A percentile compares a stretch with the other conserved stretches of the same genome.
Evolutionary conservation across 1,284 basidiomycete species (phyloP).

Genomic region (Cryptococcus deneoformans): DNA sequence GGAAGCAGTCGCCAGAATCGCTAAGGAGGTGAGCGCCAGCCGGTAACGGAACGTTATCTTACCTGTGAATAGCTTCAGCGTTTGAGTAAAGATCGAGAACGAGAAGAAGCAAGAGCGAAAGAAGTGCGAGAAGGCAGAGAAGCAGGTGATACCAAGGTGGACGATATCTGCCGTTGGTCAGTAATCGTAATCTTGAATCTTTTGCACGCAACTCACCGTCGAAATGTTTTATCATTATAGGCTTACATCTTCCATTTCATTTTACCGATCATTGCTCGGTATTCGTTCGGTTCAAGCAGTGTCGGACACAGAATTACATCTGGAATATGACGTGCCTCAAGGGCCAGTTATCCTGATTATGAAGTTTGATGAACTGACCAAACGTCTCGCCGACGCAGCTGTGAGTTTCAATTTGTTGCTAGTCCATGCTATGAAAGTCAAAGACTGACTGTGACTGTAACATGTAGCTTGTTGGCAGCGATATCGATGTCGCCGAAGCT

Average conservation of each 20-base stretch:
- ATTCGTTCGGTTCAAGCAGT: slow-evolving; percentile 60
- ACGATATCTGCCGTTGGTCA: slow-evolving; percentile 47
- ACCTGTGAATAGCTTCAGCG: slow-evolving; percentile 54
- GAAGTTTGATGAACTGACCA: slow-evolving; percentile 29
- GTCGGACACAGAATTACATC: slow-evolving; percentile 69
- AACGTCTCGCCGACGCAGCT: slow-evolving; percentile 29
- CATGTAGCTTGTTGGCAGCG: slow-evolving; percentile 31
- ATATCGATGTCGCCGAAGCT: slow-evolving; percentile 60
- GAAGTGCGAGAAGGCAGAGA: slow-evolving; percentile 51
- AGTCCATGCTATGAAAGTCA: not conserved
- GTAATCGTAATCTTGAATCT: slow-evolving; percentile 2
- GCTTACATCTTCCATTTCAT: slow-evolving; percentile 63
- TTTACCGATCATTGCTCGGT: slow-evolving; percentile 62
- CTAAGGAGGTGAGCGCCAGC: slow-evolving; percentile 52
- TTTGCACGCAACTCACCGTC: not conserved
- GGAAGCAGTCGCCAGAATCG: slow-evolving; percentile 58
- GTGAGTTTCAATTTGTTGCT: slow-evolving; percentile 24
- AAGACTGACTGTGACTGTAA: not conserved
- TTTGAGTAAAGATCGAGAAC: slow-evolving; percentile 61
- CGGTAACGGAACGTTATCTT: not conserved
- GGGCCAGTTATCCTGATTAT: slow-evolving; percentile 28
- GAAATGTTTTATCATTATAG: slow-evolving; percentile 46
- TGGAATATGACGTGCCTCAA: slow-evolving; percentile 57
- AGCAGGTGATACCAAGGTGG: slow-evolving; percentile 54
- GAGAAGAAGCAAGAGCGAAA: slow-evolving; percentile 66